phyloP scores from a whole-genome alignment of 768 basidiomycete species.

The Tulasnella sp. region DNA sequence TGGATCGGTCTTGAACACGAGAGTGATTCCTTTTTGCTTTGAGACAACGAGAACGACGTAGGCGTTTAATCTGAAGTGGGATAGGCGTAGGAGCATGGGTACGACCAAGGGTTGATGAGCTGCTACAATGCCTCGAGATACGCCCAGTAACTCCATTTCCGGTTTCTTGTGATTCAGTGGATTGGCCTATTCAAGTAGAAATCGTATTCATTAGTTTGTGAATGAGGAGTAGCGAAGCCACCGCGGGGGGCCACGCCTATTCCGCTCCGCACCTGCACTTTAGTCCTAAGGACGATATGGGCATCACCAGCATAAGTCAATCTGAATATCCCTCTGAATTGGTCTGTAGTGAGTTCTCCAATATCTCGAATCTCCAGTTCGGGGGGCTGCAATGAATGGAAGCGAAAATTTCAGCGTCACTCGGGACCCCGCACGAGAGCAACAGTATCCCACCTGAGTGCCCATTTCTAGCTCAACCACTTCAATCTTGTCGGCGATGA shows the following conservation, averaged over 20 bases:
- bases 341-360: conserved; percentile 87
- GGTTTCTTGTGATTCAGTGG: conserved; percentile 87
- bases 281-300: conserved; percentile 70
- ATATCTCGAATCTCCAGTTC: conserved; percentile 96
- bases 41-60: conserved; percentile 97
- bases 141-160: conserved; percentile 63
- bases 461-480: conserved; percentile 99
- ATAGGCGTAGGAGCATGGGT: conserved; percentile 93
- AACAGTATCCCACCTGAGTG: conserved; percentile 48
- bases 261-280: conserved; percentile 61
- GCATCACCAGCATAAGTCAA: conserved; percentile 93
- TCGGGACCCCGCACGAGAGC: neutral
- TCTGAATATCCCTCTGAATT: conserved; percentile 94
- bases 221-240: too few relatives aligned
- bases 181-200: conserved; percentile 58
- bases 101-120: conserved; percentile 93
- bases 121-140: conserved; percentile 77
- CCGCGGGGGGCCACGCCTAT: neutral
- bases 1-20: conserved; percentile 99
- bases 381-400: conserved; percentile 51
- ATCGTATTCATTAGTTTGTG: too few relatives aligned
- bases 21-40: conserved; percentile 92
- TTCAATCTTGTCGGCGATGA: conserved; percentile 94
- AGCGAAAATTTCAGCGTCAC: neutral
- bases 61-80: conserved; percentile 85